Base-by-base conservation (phyloP, 345 rosid genomes). In the Brassica incana region DNA sequence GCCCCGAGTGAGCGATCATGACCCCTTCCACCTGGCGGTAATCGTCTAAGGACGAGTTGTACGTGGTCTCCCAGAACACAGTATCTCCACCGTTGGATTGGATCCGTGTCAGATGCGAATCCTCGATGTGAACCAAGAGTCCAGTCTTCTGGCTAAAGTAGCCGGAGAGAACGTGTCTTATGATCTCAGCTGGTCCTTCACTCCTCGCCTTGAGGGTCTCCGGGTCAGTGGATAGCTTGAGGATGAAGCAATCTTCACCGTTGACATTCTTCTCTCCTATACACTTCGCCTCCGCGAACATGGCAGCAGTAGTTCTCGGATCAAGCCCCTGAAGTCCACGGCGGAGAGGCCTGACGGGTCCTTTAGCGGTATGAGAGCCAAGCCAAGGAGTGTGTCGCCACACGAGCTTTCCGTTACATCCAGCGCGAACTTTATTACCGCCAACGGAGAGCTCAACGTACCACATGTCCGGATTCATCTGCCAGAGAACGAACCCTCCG, bases 371-470 rank as follows among this genome's bases (percentile, higher is more conserved):
- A 71, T 88, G 94, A 50, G 98, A 89, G 27, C 98, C 97, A 3
- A 91, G 92, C 98, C 98, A 93, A 29, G 98, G 97, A 4, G 98
- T 93, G 81, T 93, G 98, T 75, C 97, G 72, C 98, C 97, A 92
- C 0, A 93, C 97, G 61, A 93, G 91, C 78, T 91, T 93, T 5
- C 98, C 98, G 58, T 93, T 93, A 71, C 98, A 91, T 30, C 98
- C 97, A 77, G 98, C 98, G 65, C 83, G 98, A 82, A 93, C 92
- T 77, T 93, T 93, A 71, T 88, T 86, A 52, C 92, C 97, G 27
- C 94, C 98, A 8, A 90, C 98, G 0, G 98, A 87, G 65, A 91
- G 91, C 79, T 91, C 98, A 27, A 93, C 98, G 75, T 93, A 93
- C 98, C 98, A 93, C 94, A 89, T 91, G 65, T 91, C 98, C 5